Conservation (phyloP, 192 early-diverging fungal genomes). For the Coemansia sp. region DNA sequence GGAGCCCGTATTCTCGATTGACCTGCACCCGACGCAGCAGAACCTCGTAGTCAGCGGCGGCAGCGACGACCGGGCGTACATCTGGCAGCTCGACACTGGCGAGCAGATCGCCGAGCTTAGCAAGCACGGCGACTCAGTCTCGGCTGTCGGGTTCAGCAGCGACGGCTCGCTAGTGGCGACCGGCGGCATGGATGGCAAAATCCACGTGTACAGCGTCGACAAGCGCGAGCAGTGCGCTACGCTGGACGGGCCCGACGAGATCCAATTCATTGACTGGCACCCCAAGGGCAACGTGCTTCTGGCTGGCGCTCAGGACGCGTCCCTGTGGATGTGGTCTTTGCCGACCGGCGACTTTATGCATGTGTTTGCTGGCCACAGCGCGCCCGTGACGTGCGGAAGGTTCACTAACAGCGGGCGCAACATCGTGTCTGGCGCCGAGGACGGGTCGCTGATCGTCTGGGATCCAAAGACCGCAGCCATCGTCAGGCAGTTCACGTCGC, state of each 20-base stretch:
- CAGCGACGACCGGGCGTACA: slow-evolving; percentile 88
- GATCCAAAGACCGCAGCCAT: slow-evolving; percentile 88
- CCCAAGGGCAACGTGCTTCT: slow-evolving; percentile 89
- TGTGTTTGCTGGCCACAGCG: slow-evolving; percentile 89
- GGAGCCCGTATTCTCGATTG: slow-evolving; percentile 87
- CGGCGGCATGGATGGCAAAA: slow-evolving; percentile 96
- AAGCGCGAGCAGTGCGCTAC: slow-evolving; percentile 24
- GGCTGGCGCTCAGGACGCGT: slow-evolving; percentile 85
- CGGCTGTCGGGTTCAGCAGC: slow-evolving; percentile 76
- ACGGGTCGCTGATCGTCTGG: slow-evolving; percentile 85
- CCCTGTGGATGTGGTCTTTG: slow-evolving; percentile 96
- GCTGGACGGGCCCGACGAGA: slow-evolving; percentile 90
- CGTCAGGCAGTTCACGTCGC: slow-evolving; percentile 61
- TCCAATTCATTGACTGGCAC: slow-evolving; percentile 97
- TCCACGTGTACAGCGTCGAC: slow-evolving; percentile 59
- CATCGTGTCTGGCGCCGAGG: slow-evolving; percentile 83
- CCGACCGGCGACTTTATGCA: slow-evolving; percentile 91
- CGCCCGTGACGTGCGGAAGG: slow-evolving; percentile 79
- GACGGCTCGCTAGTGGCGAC: slow-evolving; percentile 86
- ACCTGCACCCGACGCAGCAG: slow-evolving; percentile 74
- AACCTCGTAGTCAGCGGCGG: slow-evolving; percentile 81
- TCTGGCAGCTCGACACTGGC: slow-evolving; percentile 88
- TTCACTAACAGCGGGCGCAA: slow-evolving; percentile 91
- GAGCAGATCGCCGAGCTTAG: slow-evolving; percentile 68
- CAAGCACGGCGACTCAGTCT: slow-evolving; percentile 88